Base-by-base conservation (phyloP, 768 basidiomycete species). In the Kockovaella imperatae region DNA sequence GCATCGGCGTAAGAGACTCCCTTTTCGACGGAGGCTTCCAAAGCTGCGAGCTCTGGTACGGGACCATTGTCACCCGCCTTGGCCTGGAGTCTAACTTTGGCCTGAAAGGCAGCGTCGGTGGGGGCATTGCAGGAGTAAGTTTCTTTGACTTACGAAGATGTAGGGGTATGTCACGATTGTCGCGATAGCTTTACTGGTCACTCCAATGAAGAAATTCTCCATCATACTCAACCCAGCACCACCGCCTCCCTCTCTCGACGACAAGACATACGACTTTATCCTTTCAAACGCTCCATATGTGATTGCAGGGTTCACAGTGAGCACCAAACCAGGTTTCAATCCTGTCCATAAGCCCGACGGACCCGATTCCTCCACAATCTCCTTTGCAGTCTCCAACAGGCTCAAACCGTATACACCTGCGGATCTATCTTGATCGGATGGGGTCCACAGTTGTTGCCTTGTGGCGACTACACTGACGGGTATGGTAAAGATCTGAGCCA, bases 401-500 rank as follows among this genome's bases (percentile, higher is more conserved):
- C 84, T 84, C 21, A 65, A 61, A 10, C 52, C 18, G 10, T 60
- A 83, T 62, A 48, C 43, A 31, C 32, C 41, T 3, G 11, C 20
- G 10, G 26, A 4, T 7, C 28, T n/a, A 35, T 35, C 11, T 29
- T 10, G 53, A 14, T 48, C 32, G 31, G 51, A 43, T 13, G 61
- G 52, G 35, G 75, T 76, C 35, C 86, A 85, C 42, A 97, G 79
- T 73, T 99, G 95, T 71, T 99, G 95, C 13, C 95, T 80, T 3
- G 93, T 97, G 14, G 95, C 95, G 62, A 99, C 95, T 42, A 97
- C 93, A 5, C 88, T 81, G 13, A 97, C 93, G 8, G 95, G 95
- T 57, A 97, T 95, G 18, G 95, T 99, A 74, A 97, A 97, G 48
- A 97, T 83, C 70, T 97, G 95, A 4, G 91, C 91, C 15, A 97